Evolutionary conservation across 164 flowering plant species (phyloP), one percentile per base, ranked within the genome.

Genomic region (Protea cynaroides): DNA sequence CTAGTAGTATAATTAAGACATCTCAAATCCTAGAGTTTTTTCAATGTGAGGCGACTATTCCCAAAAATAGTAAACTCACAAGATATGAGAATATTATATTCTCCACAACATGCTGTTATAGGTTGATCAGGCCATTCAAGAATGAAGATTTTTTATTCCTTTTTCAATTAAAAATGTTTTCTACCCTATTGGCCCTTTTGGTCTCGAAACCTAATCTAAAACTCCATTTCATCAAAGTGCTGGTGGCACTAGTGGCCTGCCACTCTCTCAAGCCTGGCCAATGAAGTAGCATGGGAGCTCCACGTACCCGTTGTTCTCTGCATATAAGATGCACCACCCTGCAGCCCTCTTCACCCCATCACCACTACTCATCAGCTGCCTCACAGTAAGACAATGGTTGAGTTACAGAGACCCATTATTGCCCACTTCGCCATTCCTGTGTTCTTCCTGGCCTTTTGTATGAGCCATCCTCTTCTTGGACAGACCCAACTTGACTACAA

Each of bases 401-500:
- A 47, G 14, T 1, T 3, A 44, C 17, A 4, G n/a, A 14, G 4
- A 47, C 19, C 52, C 52, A 10, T 18, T 10, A 14, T n/a, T 29
- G 4, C 19, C 19, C 52, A 14, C 19, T 18, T 47, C 1, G 19
- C 66, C 61, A 40, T 67, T 60, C 57, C 71, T 34, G 63, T 72
- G 37, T 73, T 47, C 52, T 47, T 76, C 70, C 21, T 76, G 36
- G 47, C 79, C 66, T 12, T 69, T 10, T 58, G 77, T 34, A 12
- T 47, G 52, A 65, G 64, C 63, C 56, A 69, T 17, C 51, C 69
- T 17, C 80, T 71, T 7, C 4, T 29, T 29, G 34, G 34, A 1
- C 34, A 29, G 4, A 51, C 75, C 72, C 81, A 86, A 65, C 89
- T 88, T 50, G 79, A 79, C 65, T 80, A 70, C 29, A 69, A 59